Percentiles rank a stretch among this genome's conserved stretches.
Evolutionary conservation across 2,329 filamentous ascomycete species (phyloP).

Genomic region (Verruconis gallopava): DNA sequence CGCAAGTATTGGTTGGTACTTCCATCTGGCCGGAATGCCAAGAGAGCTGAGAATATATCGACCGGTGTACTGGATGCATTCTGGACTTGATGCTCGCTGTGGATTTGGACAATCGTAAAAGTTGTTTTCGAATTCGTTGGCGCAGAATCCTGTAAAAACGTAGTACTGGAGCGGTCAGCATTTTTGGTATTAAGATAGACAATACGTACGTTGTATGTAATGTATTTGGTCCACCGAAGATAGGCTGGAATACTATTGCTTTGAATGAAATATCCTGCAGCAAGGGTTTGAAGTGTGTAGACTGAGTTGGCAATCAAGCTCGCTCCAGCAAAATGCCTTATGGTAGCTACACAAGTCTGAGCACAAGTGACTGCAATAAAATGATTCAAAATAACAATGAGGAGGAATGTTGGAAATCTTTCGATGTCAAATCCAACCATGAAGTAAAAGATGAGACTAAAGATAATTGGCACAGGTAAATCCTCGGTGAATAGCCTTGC

Average conservation of each 20-base stretch:
- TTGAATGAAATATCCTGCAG: slow-evolving; percentile 67
- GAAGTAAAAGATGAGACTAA: slow-evolving; percentile 61
- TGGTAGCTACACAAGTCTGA: slow-evolving; percentile 51
- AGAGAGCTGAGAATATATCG: slow-evolving; percentile 55
- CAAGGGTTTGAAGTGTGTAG: slow-evolving; percentile 61
- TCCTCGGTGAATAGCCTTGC: slow-evolving; percentile 56
- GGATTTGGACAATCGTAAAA: slow-evolving; percentile 61
- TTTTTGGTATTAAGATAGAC: too few species aligned
- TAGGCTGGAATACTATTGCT: slow-evolving; percentile 61
- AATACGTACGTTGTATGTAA: too few species aligned
- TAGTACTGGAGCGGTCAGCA: too few species aligned
- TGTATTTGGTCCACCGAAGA: slow-evolving; percentile 65
- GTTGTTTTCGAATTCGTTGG: slow-evolving; percentile 58
- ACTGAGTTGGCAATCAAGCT: slow-evolving; percentile 59
- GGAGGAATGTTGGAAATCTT: slow-evolving; percentile 52
- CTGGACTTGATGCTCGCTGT: slow-evolving; percentile 49
- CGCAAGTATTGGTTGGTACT: slow-evolving; percentile 54
- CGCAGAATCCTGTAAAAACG: slow-evolving; percentile 54
- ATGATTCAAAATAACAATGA: slow-evolving; percentile 58
- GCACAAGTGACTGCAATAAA: slow-evolving; percentile 63
- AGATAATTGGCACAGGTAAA: slow-evolving; percentile 48
- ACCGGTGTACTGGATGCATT: slow-evolving; percentile 56
- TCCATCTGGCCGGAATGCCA: slow-evolving; percentile 55
- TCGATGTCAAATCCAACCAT: slow-evolving; percentile 60
- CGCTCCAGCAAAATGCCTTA: slow-evolving; percentile 55